Base-by-base conservation (phyloP, 176 grass and related monocot genomes). In the Poa annua region DNA sequence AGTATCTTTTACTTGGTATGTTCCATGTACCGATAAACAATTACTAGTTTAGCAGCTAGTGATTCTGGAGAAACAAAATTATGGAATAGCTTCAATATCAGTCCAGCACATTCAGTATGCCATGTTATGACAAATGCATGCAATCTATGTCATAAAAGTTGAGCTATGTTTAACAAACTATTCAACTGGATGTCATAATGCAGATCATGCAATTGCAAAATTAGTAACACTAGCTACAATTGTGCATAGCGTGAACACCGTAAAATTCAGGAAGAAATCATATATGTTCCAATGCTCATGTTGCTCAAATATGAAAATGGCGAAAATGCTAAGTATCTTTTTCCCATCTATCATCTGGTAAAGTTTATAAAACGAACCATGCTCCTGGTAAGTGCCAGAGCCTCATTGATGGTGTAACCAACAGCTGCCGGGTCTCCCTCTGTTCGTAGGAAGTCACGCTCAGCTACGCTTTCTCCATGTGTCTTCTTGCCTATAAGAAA, bases 351-450 rank as follows among this genome's bases (percentile, higher is more conserved):
- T 14, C 41, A 52, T 53, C 4, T 85, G 65, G 53, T 78, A 63
- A 51, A 64, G 66, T 73, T 74, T 52, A 79, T 29, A 49, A 54
- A 91, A 87, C 92, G 78, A 88, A 98, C 96, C 92, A 93, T 89
- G 88, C 96, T 98, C 77, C 96, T 90, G 48, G 83, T 88, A 80
- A 98, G 96, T 85, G 90, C 74, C 82, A 95, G 74, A 86, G 92
- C 87, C 84, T 95, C 96, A 62, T 91, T 93, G 41, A 98, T 98
- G 62, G 96, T 95, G 83, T 98, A 98, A 60, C 96, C 96, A 82
- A 93, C 57, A 87, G 96, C 88, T 79, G 93, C 87, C 33, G 96
- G 96, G 85, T 95, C 91, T 17, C 96, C 96, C 77, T 98, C 92
- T 77, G 92, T 95, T 79, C 91, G 84, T 80, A 98, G 90, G 52